Percentiles rank a stretch among this genome's conserved stretches.
These are phyloP conservation scores for Vitis riparia DNA, from an alignment of 164 flowering plant genomes.

Conservation along the genomic window DNA sequence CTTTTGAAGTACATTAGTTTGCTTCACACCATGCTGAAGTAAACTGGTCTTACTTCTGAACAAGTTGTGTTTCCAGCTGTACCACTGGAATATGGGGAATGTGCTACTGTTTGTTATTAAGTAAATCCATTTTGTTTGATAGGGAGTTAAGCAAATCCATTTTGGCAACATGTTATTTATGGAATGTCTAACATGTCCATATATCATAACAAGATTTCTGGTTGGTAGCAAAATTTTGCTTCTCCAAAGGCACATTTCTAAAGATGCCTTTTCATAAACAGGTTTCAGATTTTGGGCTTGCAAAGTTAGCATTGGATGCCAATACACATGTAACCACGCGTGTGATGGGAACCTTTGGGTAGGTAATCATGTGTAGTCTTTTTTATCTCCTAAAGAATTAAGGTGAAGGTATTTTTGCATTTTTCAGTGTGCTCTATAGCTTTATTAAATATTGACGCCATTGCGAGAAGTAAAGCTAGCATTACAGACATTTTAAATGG, in stretches of 20 bases:
- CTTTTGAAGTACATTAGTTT: not conserved
- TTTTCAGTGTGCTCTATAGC: not conserved
- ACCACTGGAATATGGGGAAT: too few relatives aligned
- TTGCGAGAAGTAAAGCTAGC: not conserved
- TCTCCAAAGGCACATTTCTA: too few relatives aligned
- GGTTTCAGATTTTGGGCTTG: constrained; percentile 83
- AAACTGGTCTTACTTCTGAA: not conserved
- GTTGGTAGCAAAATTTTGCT: too few relatives aligned
- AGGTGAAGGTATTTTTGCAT: not conserved
- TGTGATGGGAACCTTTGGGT: constrained; percentile 89
- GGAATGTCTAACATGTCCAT: too few relatives aligned
- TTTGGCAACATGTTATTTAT: not conserved
- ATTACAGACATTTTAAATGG: not conserved
- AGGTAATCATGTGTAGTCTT: constrained; percentile 10
- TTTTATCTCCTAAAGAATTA: not conserved
- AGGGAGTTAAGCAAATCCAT: not conserved
- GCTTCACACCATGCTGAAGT: not conserved
- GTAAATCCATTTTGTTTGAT: too few relatives aligned
- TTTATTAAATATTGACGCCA: not conserved
- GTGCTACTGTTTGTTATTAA: too few relatives aligned
- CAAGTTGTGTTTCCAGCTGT: too few relatives aligned
- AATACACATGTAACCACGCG: constrained; percentile 71
- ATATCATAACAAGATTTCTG: too few relatives aligned
- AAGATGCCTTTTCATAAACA: constrained; percentile 13
- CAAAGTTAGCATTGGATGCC: constrained; percentile 57